Evolutionary conservation across 2,329 filamentous ascomycete species (phyloP), one percentile per base, ranked within the genome.

Genomic region (Phialophora macrospora): DNA sequence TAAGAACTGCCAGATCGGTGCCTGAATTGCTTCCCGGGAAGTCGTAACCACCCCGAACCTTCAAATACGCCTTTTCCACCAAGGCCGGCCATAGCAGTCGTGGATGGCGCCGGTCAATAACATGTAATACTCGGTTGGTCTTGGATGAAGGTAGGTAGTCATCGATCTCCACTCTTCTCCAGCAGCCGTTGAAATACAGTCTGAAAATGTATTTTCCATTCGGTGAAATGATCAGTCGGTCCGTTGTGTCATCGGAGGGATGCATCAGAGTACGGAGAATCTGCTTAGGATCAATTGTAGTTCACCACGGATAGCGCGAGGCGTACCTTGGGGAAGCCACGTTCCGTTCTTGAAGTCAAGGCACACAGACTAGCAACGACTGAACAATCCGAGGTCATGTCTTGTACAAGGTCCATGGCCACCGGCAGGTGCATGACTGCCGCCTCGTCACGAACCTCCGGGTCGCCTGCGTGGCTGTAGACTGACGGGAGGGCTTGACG

Each of bases 11-110:
- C 3, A 99, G 80, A 77, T 99, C 95, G 2, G 94, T 98, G 11
- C 92, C 93, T 0, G 94, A 98, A 76, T 98, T 98, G 74, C 95
- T 98, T 7, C 95, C 95, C 0, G 95, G 94, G 71, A 99, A 99
- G 74, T 99, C 93, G 76, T 99, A 99, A 38, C 95, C 95, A 30
- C 95, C 95, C 63, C 94, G 87, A 11, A 98, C 87, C 80, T 98
- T 99, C 1, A 99, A 82, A 72, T 99, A 99, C 0, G 95, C 95
- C 75, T 99, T 99, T 76, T 99, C 95, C 17, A 98, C 81, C 4
- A 99, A 82, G 1, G 94, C 93, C 5, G 95, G 95, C 93, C 94
- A 98, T 14, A 98, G 79, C 14, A 96, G 82, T n/a, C 80, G 83
- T 3, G 91, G 90, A 69, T 97, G 93, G 49, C 88, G 88, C 41